phyloP scores from a whole-genome alignment of 2,329 filamentous ascomycete genomes.

The Talaromyces albobiverticillius region DNA sequence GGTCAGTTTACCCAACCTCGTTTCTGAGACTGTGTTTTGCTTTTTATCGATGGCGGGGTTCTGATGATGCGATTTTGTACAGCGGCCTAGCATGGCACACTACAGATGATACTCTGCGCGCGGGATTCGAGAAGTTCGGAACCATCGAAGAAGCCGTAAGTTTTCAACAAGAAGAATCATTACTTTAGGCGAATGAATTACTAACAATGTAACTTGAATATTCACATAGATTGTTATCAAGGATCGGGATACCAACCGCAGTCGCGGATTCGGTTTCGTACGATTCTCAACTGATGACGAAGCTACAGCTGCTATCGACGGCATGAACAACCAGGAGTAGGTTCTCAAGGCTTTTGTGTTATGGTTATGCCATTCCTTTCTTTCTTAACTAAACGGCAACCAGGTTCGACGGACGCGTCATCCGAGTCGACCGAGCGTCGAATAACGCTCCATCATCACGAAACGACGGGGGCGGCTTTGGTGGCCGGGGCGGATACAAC shows the following conservation, averaged over 20 bases:
- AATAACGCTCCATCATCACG: conserved; percentile 67
- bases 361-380: conserved; percentile 17
- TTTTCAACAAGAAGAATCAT: conserved; percentile 29
- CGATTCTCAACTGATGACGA: conserved; percentile 62
- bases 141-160: conserved; percentile 91
- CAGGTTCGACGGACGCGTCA: conserved; percentile 89
- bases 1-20: conserved; percentile 51
- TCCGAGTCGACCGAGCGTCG: conserved; percentile 93
- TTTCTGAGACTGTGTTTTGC: conserved; percentile 8
- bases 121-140: conserved; percentile 92
- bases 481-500: conserved; percentile 46
- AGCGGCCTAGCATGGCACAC: conserved; percentile 99
- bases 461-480: conserved; percentile 47
- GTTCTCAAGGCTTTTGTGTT: too few relatives aligned
- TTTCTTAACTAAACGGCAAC: conserved; percentile 18
- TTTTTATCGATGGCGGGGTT: conserved; percentile 14
- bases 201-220: not conserved
- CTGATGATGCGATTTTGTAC: conserved; percentile 18
- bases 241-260: conserved; percentile 93
- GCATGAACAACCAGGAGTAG: conserved; percentile 65
- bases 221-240: conserved; percentile 84
- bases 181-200: not conserved
- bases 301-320: conserved; percentile 40
- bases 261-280: conserved; percentile 96
- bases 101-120: conserved; percentile 78